Evolutionary conservation across 148 eudicot genomes (phyloP).

Genomic region (Suaeda aralocaspica): DNA sequence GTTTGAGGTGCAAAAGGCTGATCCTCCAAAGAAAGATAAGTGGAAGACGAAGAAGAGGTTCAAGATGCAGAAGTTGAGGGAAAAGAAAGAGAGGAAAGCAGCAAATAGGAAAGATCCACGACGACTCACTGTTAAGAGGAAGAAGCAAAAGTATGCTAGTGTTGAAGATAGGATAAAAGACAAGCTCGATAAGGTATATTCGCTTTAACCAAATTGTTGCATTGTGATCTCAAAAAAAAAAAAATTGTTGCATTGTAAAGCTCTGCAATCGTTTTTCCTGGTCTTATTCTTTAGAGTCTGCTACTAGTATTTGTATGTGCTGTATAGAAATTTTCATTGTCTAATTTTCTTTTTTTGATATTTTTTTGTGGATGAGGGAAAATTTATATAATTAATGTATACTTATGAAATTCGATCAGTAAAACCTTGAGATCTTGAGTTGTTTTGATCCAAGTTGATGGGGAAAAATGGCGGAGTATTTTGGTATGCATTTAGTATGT

Average conservation of each 20-base stretch:
- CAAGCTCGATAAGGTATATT: constrained; percentile 69
- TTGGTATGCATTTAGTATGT: no score
- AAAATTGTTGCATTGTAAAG: not conserved
- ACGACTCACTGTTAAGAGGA: constrained; percentile 57
- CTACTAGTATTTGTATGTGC: not conserved
- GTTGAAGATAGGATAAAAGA: constrained; percentile 68
- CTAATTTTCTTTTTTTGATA: no score
- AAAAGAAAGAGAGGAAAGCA: constrained; percentile 64
- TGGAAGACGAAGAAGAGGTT: constrained; percentile 82
- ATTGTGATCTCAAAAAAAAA: no score
- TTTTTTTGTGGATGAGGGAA: no score
- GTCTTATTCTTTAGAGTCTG: not conserved
- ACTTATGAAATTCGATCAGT: no score
- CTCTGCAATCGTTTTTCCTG: not conserved
- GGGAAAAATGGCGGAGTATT: no score
- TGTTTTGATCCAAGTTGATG: no score
- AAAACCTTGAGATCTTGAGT: no score
- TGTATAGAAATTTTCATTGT: not conserved
- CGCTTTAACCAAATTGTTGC: not conserved
- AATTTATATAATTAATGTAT: no score
- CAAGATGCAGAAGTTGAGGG: constrained; percentile 64
- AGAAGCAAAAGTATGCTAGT: constrained; percentile 59
- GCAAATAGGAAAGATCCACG: constrained; percentile 86
- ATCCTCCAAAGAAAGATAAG: constrained; percentile 82
- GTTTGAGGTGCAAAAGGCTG: constrained; percentile 66